These are phyloP conservation scores for Groenewaldozyma salmanticensis DNA, from an alignment of 805 yeast species.

Conservation along the genomic window DNA sequence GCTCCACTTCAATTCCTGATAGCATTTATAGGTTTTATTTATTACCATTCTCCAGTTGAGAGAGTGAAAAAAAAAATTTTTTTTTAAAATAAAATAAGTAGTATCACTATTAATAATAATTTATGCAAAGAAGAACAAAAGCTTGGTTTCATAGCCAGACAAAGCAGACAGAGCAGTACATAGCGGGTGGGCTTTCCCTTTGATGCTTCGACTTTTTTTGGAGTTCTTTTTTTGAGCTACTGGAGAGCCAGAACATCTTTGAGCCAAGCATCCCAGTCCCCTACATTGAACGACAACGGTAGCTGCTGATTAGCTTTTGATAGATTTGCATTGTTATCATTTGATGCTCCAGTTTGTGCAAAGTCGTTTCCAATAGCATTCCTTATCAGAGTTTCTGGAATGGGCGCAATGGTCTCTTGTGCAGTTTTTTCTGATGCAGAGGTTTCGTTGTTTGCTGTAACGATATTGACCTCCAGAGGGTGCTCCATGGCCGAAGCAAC, in stretches of 20 bases:
- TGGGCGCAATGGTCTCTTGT: neutral
- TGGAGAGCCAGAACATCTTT: conserved; percentile 5
- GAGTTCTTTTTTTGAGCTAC: no score
- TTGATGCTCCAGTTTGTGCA: neutral
- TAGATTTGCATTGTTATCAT: neutral
- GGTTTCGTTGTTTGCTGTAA: neutral
- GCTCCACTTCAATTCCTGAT: conserved; percentile 40
- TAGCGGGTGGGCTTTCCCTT: no score
- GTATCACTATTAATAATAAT: neutral
- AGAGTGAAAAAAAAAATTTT: neutral
- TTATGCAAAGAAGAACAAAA: neutral
- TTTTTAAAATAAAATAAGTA: no score
- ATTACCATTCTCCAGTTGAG: neutral
- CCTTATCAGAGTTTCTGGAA: neutral
- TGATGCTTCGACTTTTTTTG: no score
- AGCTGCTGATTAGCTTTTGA: neutral
- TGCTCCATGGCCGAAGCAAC: conserved; percentile 6
- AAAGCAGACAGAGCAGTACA: no score
- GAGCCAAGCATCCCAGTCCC: conserved; percentile 13
- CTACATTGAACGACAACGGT: conserved; percentile 8
- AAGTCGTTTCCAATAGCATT: neutral
- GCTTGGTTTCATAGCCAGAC: no score
- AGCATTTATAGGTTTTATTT: conserved; percentile 1
- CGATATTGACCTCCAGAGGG: conserved; percentile 7
- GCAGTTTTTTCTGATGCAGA: neutral